These are phyloP conservation scores for Hyparrhenia diplandra DNA, from an alignment of 176 grass and related monocot species.

Conservation along the genomic window DNA sequence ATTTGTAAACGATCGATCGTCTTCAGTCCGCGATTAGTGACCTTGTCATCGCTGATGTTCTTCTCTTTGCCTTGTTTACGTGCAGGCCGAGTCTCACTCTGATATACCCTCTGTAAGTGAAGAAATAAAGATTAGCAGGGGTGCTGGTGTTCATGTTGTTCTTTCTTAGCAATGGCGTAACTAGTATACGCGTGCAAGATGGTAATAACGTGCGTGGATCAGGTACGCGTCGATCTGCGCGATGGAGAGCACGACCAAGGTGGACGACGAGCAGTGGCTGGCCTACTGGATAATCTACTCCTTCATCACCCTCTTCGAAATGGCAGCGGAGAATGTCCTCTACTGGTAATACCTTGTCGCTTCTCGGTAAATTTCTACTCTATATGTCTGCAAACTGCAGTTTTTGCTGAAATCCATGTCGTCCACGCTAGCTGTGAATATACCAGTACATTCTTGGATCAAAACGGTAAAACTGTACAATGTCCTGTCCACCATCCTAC, in stretches of 20 bases:
- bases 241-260: constrained; percentile 59
- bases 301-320: constrained; percentile 62
- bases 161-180: not conserved
- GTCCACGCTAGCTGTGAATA: not conserved
- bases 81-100: constrained; percentile 57
- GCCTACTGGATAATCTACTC: constrained; percentile 86
- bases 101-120: constrained; percentile 72
- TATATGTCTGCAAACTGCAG: not conserved
- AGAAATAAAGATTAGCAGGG: no score
- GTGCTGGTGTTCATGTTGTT: not conserved
- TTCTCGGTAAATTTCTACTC: not conserved
- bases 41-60: not conserved
- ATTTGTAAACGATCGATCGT: not conserved
- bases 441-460: not conserved
- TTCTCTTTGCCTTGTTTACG: not conserved
- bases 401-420: not conserved
- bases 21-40: not conserved
- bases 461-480: not conserved
- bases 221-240: constrained; percentile 77
- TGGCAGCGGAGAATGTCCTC: constrained; percentile 48
- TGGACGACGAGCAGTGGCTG: constrained; percentile 76
- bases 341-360: constrained; percentile 39
- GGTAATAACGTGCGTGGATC: not conserved
- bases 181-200: not conserved
- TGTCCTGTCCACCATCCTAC: not conserved